Percentiles rank a stretch among this genome's conserved stretches.
Conservation (phyloP, 176 grass and related monocot species). For the Puya raimondii region DNA sequence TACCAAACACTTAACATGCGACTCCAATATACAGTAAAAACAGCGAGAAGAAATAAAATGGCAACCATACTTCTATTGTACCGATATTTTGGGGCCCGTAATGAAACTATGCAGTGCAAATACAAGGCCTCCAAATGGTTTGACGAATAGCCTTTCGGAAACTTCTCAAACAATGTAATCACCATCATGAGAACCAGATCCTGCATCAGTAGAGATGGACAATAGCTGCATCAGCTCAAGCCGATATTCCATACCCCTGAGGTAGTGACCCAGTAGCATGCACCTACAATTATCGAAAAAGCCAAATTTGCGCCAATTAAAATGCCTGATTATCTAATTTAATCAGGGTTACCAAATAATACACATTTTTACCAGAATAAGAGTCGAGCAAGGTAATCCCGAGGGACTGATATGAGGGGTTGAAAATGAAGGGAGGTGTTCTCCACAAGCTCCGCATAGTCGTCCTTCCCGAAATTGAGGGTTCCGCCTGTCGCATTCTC, state of each 20-base stretch:
- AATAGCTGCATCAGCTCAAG: slow-evolving; percentile 65
- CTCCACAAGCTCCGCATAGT: slow-evolving; percentile 57
- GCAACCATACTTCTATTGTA: too few species aligned
- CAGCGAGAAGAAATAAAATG: too few species aligned
- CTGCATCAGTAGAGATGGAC: slow-evolving; percentile 33
- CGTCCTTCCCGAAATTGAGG: slow-evolving; percentile 48
- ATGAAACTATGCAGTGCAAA: too few species aligned
- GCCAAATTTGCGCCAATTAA: background rate
- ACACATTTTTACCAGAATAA: slow-evolving; percentile 74
- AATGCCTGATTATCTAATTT: background rate
- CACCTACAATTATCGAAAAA: slow-evolving; percentile 44
- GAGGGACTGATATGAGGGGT: slow-evolving; percentile 64
- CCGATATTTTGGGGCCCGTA: too few species aligned
- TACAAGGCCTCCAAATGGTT: too few species aligned
- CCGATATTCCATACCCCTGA: slow-evolving; percentile 82
- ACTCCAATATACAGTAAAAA: too few species aligned
- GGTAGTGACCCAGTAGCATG: slow-evolving; percentile 90
- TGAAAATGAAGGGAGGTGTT: slow-evolving; percentile 69
- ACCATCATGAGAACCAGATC: slow-evolving; percentile 28
- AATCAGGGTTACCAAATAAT: background rate
- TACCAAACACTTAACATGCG: too few species aligned
- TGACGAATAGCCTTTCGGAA: background rate
- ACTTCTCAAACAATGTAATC: slow-evolving; percentile 36
- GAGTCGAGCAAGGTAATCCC: slow-evolving; percentile 87
- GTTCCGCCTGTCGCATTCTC: slow-evolving; percentile 39